Evolutionary conservation across 2,329 filamentous ascomycete species (phyloP).

Genomic region (Massarina eburnea): DNA sequence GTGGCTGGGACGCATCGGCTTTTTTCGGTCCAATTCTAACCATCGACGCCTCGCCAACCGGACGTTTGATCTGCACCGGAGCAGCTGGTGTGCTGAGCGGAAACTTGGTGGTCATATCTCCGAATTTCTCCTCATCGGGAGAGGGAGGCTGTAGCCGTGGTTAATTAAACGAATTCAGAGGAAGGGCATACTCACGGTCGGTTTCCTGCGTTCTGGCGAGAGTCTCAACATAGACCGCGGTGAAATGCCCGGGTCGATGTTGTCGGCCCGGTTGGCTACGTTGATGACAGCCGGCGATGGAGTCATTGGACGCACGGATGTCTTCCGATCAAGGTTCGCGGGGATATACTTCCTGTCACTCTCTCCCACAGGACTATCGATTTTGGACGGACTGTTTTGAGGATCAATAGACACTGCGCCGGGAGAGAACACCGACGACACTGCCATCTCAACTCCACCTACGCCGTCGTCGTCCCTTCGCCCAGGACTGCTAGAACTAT

Average conservation of each 20-base stretch:
- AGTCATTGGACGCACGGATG: slow-evolving; percentile 16
- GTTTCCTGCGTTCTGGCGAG: slow-evolving; percentile 25
- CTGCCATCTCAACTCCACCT: too few species aligned
- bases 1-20: not conserved
- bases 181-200: slow-evolving; percentile 24
- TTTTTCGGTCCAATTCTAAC: slow-evolving; percentile 14
- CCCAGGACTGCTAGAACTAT: too few species aligned
- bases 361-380: too few species aligned
- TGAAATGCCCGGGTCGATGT: slow-evolving; percentile 24
- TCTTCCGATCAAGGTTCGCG: too few species aligned
- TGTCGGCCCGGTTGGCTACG: slow-evolving; percentile 17
- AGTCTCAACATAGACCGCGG: slow-evolving; percentile 20
- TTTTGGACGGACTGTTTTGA: too few species aligned
- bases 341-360: too few species aligned
- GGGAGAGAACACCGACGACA: too few species aligned
- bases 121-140: slow-evolving; percentile 21
- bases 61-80: slow-evolving; percentile 10
- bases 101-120: slow-evolving; percentile 28
- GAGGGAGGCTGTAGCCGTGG: slow-evolving; percentile 20
- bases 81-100: slow-evolving; percentile 23
- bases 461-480: too few species aligned
- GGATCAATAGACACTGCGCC: too few species aligned
- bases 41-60: slow-evolving; percentile 26
- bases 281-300: slow-evolving; percentile 18
- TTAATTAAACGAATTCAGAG: not conserved